phyloP scores from a whole-genome alignment of 306 rosid species.

The Corylus avellana region DNA sequence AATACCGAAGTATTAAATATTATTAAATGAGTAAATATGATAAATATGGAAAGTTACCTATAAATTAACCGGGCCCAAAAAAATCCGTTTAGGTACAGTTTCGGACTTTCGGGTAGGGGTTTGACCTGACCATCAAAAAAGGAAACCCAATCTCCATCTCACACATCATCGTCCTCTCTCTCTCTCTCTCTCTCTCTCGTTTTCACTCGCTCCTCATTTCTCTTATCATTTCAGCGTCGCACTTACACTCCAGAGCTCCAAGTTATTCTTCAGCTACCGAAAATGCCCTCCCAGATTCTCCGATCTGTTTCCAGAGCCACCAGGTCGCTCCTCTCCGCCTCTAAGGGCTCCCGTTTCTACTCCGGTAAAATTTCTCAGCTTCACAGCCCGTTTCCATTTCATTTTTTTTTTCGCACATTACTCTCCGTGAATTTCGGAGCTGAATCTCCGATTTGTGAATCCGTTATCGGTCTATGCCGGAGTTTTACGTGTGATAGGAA shows the following conservation, averaged over 20 bases:
- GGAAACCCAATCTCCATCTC: background rate
- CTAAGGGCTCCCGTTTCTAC: slow-evolving; percentile 59
- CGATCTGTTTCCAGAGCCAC: slow-evolving; percentile 75
- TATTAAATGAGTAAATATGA: too few species aligned
- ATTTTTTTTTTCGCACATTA: background rate
- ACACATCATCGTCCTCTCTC: background rate
- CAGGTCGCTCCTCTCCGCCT: slow-evolving; percentile 72
- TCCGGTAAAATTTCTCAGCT: slow-evolving; percentile 40
- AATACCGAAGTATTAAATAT: too few species aligned
- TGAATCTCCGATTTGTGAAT: slow-evolving; percentile 20
- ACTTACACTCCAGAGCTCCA: background rate
- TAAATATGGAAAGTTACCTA: too few species aligned
- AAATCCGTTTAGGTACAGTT: background rate
- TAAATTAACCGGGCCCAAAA: too few species aligned
- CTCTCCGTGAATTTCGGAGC: background rate
- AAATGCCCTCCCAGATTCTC: slow-evolving; percentile 66
- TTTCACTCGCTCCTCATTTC: background rate
- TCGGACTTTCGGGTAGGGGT: slow-evolving; percentile 7
- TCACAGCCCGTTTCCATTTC: background rate
- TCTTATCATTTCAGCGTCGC: background rate
- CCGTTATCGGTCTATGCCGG: slow-evolving; percentile 13
- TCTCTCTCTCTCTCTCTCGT: background rate
- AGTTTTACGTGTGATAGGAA: too few species aligned
- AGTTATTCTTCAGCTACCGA: background rate
- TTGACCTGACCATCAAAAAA: background rate